Evolutionary conservation across 106 monocot genomes (phyloP), one percentile per base, ranked within the genome.

Genomic region (Cymbidium sinense): DNA sequence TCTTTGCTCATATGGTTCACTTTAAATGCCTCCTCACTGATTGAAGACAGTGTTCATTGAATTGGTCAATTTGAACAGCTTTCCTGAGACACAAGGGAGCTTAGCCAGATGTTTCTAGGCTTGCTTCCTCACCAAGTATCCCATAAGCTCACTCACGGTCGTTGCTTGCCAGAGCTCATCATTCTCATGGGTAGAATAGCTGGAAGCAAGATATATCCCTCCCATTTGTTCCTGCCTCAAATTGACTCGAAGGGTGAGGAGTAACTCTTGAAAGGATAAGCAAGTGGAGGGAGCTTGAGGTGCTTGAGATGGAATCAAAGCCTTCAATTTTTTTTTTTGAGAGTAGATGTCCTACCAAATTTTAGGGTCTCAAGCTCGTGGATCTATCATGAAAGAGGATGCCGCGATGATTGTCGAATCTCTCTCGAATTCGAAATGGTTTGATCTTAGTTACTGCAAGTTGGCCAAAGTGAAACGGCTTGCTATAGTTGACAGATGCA

Each of bases 231-330:
- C 15, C 58, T 89, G 44, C 86, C 89, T 4, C 69, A 62, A 6
- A 37, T 89, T 30, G 12, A 2, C 7, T 17, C 43, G 30, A 78
- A 78, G 23, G 79, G 75, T 4, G 89, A 89, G 62, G 28, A 47
- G 13, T 77, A 75, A 34, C 23, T 87, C 31, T 82, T 82, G 34
- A 51, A 82, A 1, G 54, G 13, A 43, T 86, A 3, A 72, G 39
- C 11, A 80, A 74, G 12, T 85, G 81, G 84, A 81, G 47, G 15
- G 80, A 84, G 13, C 89, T 89, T 5, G 82, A 87, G 76, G 33
- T 37, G 18, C 82, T 89, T 9, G 86, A 86, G 50, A 84, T 89
- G 77, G 84, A 75, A 62, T 67, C 79, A 3, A 89, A 89, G 65
- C 89, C 89, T 9, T 81, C 89, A 0, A 81, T 81, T 28, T 85